Evolutionary conservation across 257 asterid species (phyloP).

Genomic region (Ligustrum vulgare): DNA sequence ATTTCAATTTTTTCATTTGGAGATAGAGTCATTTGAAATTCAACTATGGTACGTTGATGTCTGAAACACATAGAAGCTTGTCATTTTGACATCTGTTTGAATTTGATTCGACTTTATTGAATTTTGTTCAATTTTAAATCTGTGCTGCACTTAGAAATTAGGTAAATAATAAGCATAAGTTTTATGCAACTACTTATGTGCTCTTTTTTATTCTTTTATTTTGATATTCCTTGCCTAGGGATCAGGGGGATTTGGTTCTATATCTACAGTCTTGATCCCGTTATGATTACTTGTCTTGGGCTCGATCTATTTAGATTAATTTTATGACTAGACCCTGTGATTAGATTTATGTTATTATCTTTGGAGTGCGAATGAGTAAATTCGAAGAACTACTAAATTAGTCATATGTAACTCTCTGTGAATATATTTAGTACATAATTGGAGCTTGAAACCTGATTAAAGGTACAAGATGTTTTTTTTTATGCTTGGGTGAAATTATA

Average conservation of each 20-base stretch:
- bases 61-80: no score
- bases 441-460: not conserved
- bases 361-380: not conserved
- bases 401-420: not conserved
- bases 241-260: not conserved
- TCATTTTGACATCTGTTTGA: no score
- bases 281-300: not conserved
- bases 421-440: not conserved
- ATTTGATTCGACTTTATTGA: no score
- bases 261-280: not conserved
- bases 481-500: not conserved
- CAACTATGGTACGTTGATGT: no score
- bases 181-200: slow-evolving; percentile 89
- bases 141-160: no score
- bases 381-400: not conserved
- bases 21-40: no score
- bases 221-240: not conserved
- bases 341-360: not conserved
- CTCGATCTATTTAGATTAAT: not conserved
- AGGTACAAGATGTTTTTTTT: not conserved
- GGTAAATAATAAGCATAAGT: no score
- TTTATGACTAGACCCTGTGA: not conserved
- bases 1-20: no score
- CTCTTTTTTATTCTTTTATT: not conserved
- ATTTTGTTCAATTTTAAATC: no score